Percentiles rank a stretch among this genome's conserved stretches.
phyloP scores from a whole-genome alignment of 108 stramenopile genomes.

The Skeletonema menzelii region DNA sequence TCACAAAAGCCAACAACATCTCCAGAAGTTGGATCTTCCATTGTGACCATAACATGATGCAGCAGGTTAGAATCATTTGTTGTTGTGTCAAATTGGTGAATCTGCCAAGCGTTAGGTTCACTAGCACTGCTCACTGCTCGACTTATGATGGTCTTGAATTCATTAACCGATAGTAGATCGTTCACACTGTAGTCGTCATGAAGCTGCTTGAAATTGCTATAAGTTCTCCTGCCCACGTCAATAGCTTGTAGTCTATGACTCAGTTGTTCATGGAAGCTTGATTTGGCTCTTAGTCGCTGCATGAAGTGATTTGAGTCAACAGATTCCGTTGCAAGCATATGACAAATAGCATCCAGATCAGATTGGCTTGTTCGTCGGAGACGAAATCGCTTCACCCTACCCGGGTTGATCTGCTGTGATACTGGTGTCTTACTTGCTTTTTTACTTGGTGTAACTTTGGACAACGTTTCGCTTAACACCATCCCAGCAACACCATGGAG shows the following conservation, averaged over 20 bases:
- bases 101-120: constrained; percentile 63
- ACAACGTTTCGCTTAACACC: not conserved
- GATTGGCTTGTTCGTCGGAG: constrained; percentile 14
- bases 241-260: constrained; percentile 46
- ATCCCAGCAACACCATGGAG: not conserved
- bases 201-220: not conserved
- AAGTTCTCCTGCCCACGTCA: constrained; percentile 39
- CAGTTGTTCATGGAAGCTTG: constrained; percentile 29
- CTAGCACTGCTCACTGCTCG: constrained; percentile 42
- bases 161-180: constrained; percentile 48
- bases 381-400: constrained; percentile 12
- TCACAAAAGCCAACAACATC: constrained; percentile 77
- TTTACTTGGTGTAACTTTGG: not conserved
- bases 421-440: not conserved
- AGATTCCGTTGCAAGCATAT: constrained; percentile 37
- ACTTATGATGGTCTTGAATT: constrained; percentile 54
- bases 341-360: constrained; percentile 32
- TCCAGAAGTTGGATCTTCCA: constrained; percentile 43
- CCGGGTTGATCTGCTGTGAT: not conserved
- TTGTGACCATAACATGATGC: constrained; percentile 75
- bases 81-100: constrained; percentile 66
- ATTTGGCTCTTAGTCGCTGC: constrained; percentile 22
- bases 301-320: constrained; percentile 9
- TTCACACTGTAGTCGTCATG: constrained; percentile 17
- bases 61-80: constrained; percentile 44